phyloP scores from a whole-genome alignment of 208 protist species.

The Wallacemonas rigidus region DNA sequence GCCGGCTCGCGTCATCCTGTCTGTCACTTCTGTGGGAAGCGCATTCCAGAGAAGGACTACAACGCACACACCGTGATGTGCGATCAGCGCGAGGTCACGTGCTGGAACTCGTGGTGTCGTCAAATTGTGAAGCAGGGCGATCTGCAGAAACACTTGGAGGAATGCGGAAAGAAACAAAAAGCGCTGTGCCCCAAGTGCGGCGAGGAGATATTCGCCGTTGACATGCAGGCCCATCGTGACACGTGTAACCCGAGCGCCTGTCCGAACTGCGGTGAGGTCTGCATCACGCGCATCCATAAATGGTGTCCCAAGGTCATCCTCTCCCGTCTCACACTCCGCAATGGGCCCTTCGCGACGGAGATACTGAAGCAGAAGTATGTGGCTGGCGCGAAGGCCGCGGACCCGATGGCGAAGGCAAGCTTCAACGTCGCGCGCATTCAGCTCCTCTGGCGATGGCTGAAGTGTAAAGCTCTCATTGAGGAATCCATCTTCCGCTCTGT shows the following conservation, averaged over 20 bases:
- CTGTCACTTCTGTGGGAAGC: constrained; percentile 73
- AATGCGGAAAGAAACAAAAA: constrained; percentile 73
- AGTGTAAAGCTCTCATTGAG: constrained; percentile 76
- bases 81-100: constrained; percentile 87
- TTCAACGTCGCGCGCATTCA: constrained; percentile 82
- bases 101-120: constrained; percentile 88
- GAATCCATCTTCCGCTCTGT: constrained; percentile 79
- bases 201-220: constrained; percentile 56
- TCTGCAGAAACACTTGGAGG: constrained; percentile 76
- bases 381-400: constrained; percentile 24
- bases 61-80: constrained; percentile 88
- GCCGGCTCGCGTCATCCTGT: constrained; percentile 39
- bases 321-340: constrained; percentile 26
- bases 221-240: constrained; percentile 76
- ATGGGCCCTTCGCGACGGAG: constrained; percentile 74
- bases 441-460: constrained; percentile 85
- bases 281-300: constrained; percentile 85
- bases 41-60: constrained; percentile 77
- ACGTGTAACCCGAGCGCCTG: constrained; percentile 72
- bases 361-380: constrained; percentile 44
- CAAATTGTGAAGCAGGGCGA: constrained; percentile 78
- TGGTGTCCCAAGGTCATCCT: constrained; percentile 71
- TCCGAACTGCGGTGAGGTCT: constrained; percentile 72
- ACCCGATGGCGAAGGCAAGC: constrained; percentile 26
- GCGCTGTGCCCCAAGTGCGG: constrained; percentile 82